Percentiles rank a stretch among this genome's conserved stretches.
These are phyloP conservation scores for Saccharomyces hybrid DNA, from an alignment of 1,139 yeast genomes.

Conservation along the genomic window DNA sequence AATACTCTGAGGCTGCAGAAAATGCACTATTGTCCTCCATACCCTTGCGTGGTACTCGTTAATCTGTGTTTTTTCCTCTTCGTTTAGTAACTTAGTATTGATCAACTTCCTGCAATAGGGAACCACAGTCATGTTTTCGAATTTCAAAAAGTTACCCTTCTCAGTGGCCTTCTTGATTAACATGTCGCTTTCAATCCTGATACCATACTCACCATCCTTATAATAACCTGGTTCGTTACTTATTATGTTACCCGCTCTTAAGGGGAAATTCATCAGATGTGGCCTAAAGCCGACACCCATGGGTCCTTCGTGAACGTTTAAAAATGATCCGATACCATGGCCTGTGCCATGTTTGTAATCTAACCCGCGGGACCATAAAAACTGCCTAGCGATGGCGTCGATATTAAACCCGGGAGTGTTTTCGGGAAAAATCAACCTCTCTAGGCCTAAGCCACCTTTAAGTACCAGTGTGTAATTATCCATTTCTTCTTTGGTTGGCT, in stretches of 20 bases:
- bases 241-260: conserved; percentile 58
- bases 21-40: conserved; percentile 47
- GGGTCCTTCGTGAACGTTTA: conserved; percentile 96
- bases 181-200: conserved; percentile 80
- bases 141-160: conserved; percentile 56
- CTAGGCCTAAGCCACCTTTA: conserved; percentile 83
- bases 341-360: conserved; percentile 97
- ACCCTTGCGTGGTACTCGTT: conserved; percentile 60
- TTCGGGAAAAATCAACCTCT: conserved; percentile 73
- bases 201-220: conserved; percentile 87
- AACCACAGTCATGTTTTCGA: conserved; percentile 83
- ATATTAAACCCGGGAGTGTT: conserved; percentile 77
- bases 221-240: conserved; percentile 97
- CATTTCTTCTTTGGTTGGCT: conserved; percentile 60
- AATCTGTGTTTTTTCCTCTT: conserved; percentile 58
- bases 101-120: conserved; percentile 74
- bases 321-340: conserved; percentile 90
- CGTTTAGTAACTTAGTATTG: conserved; percentile 47
- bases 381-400: conserved; percentile 86
- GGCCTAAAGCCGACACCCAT: conserved; percentile 76
- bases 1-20: conserved; percentile 42
- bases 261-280: conserved; percentile 27
- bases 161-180: conserved; percentile 39
- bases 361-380: conserved; percentile 74
- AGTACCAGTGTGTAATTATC: conserved; percentile 80